Evolutionary conservation across 768 basidiomycete species (phyloP).

Genomic region (Psilocybe azurescens): DNA sequence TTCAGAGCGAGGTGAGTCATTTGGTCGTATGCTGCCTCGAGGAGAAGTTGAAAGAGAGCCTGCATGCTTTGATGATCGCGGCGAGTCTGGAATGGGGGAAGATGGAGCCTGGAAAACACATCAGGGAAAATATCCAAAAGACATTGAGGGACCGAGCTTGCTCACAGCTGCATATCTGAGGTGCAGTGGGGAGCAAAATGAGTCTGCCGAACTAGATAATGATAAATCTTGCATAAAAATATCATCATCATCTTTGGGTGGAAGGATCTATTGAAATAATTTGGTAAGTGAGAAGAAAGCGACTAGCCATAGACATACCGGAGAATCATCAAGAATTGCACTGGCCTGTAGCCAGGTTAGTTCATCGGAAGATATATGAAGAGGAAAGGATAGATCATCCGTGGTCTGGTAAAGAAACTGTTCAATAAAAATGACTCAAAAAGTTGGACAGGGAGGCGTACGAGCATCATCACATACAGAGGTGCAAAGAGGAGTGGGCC

Average conservation of each 20-base stretch:
- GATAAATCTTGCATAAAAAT: constrained; percentile 23
- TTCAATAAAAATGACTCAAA: constrained; percentile 8
- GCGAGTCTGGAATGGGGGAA: background rate
- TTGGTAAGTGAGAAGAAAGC: background rate
- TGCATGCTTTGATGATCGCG: constrained; percentile 22
- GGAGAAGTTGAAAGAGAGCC: constrained; percentile 29
- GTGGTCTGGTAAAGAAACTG: constrained; percentile 25
- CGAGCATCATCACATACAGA: constrained; percentile 22
- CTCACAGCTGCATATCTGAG: constrained; percentile 13
- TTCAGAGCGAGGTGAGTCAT: constrained; percentile 38
- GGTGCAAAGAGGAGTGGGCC: constrained; percentile 20
- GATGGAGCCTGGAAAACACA: constrained; percentile 17
- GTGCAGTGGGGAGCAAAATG: constrained; percentile 14
- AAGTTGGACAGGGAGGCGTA: constrained; percentile 16
- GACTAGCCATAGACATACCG: constrained; percentile 14
- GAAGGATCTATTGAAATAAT: constrained; percentile 15
- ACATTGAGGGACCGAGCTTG: background rate
- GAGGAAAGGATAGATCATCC: constrained; percentile 36
- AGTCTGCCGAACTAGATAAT: constrained; percentile 10
- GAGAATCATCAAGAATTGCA: constrained; percentile 24
- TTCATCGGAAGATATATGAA: constrained; percentile 48
- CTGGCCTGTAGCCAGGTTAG: constrained; percentile 55
- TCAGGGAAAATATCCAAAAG: background rate
- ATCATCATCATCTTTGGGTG: constrained; percentile 23
- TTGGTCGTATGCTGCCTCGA: constrained; percentile 15